A percentile compares a stretch with the other conserved stretches of the same genome.
Conservation (phyloP, 768 basidiomycete species). For the Fistulinella prunicolor region DNA sequence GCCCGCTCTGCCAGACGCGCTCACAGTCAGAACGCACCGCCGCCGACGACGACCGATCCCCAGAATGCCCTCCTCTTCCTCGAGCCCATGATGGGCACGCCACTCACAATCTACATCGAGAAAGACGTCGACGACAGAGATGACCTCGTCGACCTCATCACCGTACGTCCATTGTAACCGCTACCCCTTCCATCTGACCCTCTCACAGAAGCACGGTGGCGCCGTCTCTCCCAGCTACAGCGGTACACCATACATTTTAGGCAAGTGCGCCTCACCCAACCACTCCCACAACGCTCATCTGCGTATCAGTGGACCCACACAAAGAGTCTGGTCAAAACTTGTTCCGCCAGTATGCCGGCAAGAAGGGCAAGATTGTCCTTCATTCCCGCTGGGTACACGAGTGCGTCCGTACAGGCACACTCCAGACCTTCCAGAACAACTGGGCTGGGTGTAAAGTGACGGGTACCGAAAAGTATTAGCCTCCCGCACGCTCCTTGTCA, state of each 20-base stretch:
- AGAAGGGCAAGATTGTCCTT: constrained; percentile 78
- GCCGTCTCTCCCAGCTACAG: constrained; percentile 72
- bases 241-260: constrained; percentile 75
- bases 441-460: constrained; percentile 83
- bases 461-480: constrained; percentile 66
- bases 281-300: constrained; percentile 2
- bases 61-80: constrained; percentile 57
- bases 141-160: constrained; percentile 57
- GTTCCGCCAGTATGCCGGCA: constrained; percentile 73
- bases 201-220: constrained; percentile 71
- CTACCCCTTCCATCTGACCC: constrained; percentile 6
- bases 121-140: constrained; percentile 76
- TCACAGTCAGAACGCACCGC: constrained; percentile 33
- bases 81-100: constrained; percentile 78
- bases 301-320: constrained; percentile 64
- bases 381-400: constrained; percentile 73
- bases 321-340: constrained; percentile 79
- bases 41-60: constrained; percentile 29
- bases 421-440: constrained; percentile 73
- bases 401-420: constrained; percentile 63
- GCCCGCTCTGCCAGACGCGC: constrained; percentile 57
- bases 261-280: constrained; percentile 38
- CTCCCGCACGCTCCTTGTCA: not conserved
- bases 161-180: constrained; percentile 54
- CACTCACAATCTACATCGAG: constrained; percentile 73